Percentiles rank a stretch among this genome's conserved stretches.
phyloP scores from a whole-genome alignment of 2,329 filamentous ascomycete species.

The Alternaria atra region DNA sequence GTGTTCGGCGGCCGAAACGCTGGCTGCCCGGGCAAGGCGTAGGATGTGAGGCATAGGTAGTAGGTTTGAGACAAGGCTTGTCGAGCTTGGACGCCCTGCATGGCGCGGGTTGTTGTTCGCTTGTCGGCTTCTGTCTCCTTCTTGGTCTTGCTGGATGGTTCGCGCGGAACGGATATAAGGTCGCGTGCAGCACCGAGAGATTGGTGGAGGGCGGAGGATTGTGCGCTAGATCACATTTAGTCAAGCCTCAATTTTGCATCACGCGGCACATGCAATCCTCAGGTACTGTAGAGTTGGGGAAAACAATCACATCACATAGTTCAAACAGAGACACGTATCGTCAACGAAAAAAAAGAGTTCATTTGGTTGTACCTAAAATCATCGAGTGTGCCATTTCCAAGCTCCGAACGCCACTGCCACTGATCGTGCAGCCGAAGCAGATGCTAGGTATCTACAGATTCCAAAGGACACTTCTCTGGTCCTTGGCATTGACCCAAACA shows the following conservation, averaged over 20 bases:
- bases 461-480: constrained; percentile 41
- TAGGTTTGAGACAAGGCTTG: neutral
- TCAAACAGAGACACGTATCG: neutral
- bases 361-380: neutral
- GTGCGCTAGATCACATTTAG: neutral
- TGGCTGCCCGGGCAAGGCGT: neutral
- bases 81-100: neutral
- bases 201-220: neutral
- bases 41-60: neutral
- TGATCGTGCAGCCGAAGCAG: neutral
- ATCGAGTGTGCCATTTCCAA: neutral
- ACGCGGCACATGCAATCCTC: neutral
- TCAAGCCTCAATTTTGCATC: neutral
- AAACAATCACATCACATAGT: neutral
- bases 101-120: neutral
- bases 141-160: neutral
- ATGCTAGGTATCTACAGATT: constrained; percentile 14
- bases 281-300: neutral
- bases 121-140: neutral
- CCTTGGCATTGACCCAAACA: constrained; percentile 46
- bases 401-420: neutral
- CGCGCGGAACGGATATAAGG: neutral
- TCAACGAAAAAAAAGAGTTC: neutral
- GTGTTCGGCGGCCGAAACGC: neutral
- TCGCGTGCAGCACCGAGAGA: neutral